Conservation (phyloP, 768 basidiomycete species). For the Postia placenta region DNA sequence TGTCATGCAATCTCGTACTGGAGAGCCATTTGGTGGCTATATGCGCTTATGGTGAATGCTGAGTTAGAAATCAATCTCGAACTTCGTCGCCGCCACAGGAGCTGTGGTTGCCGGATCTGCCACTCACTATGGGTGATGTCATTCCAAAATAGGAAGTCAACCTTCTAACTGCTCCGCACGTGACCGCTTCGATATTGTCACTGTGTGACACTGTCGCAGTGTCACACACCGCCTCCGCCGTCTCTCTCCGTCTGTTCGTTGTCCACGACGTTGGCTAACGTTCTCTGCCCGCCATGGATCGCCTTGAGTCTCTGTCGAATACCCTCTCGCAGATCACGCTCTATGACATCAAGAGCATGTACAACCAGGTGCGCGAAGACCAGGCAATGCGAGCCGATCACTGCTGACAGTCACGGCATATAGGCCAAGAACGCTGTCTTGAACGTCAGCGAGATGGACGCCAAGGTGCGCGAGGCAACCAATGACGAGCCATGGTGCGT, state of each 20-base stretch:
- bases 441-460: conserved; percentile 95
- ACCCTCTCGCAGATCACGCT: conserved; percentile 78
- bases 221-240: neutral
- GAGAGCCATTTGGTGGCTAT: no score
- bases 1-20: no score
- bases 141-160: neutral
- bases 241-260: neutral
- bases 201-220: neutral
- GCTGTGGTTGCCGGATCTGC: conserved; percentile 4
- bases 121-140: neutral
- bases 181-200: neutral
- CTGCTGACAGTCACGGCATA: neutral
- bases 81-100: conserved; percentile 4
- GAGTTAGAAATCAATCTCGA: no score
- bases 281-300: conserved; percentile 56
- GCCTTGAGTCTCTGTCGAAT: conserved; percentile 66
- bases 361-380: conserved; percentile 67
- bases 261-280: conserved; percentile 9
- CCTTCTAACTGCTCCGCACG: neutral
- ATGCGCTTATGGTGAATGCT: no score
- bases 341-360: conserved; percentile 93
- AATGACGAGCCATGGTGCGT: conserved; percentile 94
- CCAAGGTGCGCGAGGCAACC: conserved; percentile 93
- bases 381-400: neutral
- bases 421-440: conserved; percentile 95